A percentile compares a stretch with the other conserved stretches of the same genome.
Evolutionary conservation across 1,284 basidiomycete genomes (phyloP).

Genomic region (Heterobasidion parviporum): DNA sequence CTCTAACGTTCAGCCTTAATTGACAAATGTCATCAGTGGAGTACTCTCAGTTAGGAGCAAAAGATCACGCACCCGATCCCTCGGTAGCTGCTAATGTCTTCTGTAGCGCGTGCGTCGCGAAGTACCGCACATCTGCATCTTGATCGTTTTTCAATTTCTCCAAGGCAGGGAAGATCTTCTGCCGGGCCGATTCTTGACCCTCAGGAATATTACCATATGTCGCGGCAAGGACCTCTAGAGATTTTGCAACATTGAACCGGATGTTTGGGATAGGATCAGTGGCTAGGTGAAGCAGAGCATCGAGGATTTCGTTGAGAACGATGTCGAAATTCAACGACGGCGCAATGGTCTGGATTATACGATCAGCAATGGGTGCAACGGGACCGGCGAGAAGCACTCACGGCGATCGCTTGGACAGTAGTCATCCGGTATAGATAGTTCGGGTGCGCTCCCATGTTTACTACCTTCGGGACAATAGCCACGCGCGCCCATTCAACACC

Average conservation of each 20-base stretch:
- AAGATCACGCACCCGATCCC: conserved; percentile 8
- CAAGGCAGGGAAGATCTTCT: conserved; percentile 75
- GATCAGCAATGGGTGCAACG: conserved; percentile 7
- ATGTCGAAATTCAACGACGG: conserved; percentile 87
- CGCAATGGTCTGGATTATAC: conserved; percentile 72
- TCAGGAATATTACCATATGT: conserved; percentile 63
- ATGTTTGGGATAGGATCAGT: conserved; percentile 97
- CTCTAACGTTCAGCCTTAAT: not conserved
- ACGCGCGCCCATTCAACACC: conserved; percentile 96
- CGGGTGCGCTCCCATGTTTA: conserved; percentile 95
- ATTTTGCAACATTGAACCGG: conserved; percentile 97
- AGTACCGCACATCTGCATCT: conserved; percentile 95
- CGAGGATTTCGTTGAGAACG: conserved; percentile 81
- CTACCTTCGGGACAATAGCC: conserved; percentile 95
- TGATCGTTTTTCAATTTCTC: conserved; percentile 85
- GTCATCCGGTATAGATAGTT: conserved; percentile 99
- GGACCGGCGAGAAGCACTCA: conserved; percentile 29
- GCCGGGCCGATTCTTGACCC: conserved; percentile 67
- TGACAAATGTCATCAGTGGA: too few relatives aligned
- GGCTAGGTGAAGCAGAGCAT: conserved; percentile 79
- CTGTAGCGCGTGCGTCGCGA: conserved; percentile 65
- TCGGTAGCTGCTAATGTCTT: conserved; percentile 29
- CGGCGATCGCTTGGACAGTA: conserved; percentile 97
- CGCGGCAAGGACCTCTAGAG: conserved; percentile 78
- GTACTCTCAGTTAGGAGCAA: not conserved